phyloP scores from a whole-genome alignment of 2,329 filamentous ascomycete species.

The Dendryphion nanum region DNA sequence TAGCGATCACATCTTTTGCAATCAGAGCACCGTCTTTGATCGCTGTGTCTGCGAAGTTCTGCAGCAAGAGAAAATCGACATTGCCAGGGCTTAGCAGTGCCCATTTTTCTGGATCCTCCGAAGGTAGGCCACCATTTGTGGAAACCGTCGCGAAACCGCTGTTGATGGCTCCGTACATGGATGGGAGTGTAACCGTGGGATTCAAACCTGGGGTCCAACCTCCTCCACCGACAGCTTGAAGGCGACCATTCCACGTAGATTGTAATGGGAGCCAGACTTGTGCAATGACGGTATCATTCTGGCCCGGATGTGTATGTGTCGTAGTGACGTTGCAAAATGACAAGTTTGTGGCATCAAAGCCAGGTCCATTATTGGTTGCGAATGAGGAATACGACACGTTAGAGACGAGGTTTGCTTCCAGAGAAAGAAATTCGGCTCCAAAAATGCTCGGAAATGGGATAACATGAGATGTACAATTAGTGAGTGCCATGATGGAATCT shows the following conservation, averaged over 20 bases:
- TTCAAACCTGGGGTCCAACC: conserved; percentile 13
- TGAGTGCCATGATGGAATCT: no score
- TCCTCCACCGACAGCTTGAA: conserved; percentile 15
- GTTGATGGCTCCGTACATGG: conserved; percentile 11
- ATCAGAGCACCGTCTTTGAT: neutral
- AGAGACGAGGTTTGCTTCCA: no score
- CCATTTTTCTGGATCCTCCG: conserved; percentile 2
- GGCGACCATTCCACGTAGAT: conserved; percentile 15
- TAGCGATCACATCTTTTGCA: neutral
- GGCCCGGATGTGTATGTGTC: conserved; percentile 13
- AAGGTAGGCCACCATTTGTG: conserved; percentile 11
- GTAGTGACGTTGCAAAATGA: conserved; percentile 23
- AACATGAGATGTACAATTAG: no score
- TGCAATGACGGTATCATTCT: conserved; percentile 8
- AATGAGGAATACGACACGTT: no score
- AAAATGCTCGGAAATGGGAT: no score
- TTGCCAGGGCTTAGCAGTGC: conserved; percentile 8
- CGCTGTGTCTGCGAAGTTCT: neutral
- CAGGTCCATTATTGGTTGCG: no score
- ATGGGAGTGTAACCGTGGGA: neutral
- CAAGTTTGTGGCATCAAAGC: no score
- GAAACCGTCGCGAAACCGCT: conserved; percentile 13
- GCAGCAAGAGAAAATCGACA: conserved; percentile 1
- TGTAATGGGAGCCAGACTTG: conserved; percentile 16
- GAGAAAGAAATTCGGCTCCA: no score